Conservation (phyloP, 2,329 filamentous ascomycete genomes). For the Fusarium algeriense region DNA sequence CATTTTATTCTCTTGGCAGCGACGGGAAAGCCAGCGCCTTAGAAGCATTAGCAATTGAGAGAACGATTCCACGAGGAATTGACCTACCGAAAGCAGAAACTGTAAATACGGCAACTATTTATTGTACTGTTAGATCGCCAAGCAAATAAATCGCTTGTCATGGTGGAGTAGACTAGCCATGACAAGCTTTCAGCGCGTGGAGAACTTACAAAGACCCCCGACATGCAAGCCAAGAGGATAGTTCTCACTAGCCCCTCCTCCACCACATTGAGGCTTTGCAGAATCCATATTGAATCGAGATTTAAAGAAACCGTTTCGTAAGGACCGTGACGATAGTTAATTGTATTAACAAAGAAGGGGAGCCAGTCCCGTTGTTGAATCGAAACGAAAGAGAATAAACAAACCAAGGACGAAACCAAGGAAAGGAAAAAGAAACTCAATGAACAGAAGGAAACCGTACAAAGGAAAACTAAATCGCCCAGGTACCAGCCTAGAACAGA, state of each 20-base stretch:
- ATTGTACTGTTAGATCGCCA: neutral
- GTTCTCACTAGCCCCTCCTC: slow-evolving; percentile 12
- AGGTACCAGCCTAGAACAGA: slow-evolving; percentile 35
- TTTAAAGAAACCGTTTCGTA: slow-evolving; percentile 1
- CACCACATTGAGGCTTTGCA: slow-evolving; percentile 49
- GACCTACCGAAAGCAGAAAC: slow-evolving; percentile 46
- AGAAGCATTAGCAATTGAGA: neutral
- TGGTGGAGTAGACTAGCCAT: slow-evolving; percentile 3
- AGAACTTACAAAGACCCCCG: slow-evolving; percentile 47
- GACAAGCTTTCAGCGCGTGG: slow-evolving; percentile 8
- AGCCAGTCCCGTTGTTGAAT: slow-evolving; percentile 13
- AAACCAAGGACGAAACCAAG: neutral
- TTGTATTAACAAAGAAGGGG: neutral
- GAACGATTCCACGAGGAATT: fast-evolving
- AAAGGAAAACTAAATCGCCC: slow-evolving; percentile 18
- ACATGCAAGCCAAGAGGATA: slow-evolving; percentile 49
- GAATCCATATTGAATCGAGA: slow-evolving; percentile 17
- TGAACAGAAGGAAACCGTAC: slow-evolving; percentile 19
- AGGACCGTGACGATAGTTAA: neutral
- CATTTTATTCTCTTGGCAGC: slow-evolving; percentile 67
- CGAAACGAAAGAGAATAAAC: neutral
- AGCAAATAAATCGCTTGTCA: neutral
- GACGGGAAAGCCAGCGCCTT: slow-evolving; percentile 65
- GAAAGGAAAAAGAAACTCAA: neutral
- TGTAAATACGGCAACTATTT: slow-evolving; percentile 46